phyloP scores from a whole-genome alignment of 2,329 filamentous ascomycete genomes.

The Ophiostoma sp. region DNA sequence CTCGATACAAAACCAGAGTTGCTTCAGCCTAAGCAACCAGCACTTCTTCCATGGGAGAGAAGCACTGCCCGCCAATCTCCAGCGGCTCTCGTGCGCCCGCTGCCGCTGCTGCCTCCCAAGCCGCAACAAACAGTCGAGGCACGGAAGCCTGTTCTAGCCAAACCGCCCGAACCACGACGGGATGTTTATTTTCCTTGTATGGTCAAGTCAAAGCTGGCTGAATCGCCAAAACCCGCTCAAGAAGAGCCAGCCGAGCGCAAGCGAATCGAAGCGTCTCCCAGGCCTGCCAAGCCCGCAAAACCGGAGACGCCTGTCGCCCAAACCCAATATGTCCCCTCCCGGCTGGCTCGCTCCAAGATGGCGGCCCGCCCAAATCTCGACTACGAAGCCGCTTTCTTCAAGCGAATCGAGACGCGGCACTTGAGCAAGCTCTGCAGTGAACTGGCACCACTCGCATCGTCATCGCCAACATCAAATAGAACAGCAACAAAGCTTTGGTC shows the following conservation, averaged over 20 bases:
- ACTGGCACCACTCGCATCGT: no score
- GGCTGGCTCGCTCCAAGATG: constrained; percentile 9
- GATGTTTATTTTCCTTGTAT: background rate
- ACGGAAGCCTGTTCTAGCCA: background rate
- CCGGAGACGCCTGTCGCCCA: background rate
- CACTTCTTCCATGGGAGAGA: background rate
- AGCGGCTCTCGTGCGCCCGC: background rate
- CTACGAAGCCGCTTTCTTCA: background rate
- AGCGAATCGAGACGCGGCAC: background rate
- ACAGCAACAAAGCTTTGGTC: background rate
- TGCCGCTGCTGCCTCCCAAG: background rate
- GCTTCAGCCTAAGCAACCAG: background rate
- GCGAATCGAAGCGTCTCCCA: background rate
- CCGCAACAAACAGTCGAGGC: background rate
- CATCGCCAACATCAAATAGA: background rate
- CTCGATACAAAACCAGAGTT: background rate
- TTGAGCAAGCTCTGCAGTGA: background rate
- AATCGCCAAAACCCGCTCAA: background rate
- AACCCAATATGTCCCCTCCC: background rate
- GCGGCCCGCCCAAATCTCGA: background rate
- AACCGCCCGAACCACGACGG: background rate
- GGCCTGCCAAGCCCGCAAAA: background rate
- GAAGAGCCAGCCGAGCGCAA: background rate
- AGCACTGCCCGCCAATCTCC: background rate
- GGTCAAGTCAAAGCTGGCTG: background rate